Evolutionary conservation across 495 filamentous ascomycete species (phyloP).

Genomic region (Penicillium desertorum): DNA sequence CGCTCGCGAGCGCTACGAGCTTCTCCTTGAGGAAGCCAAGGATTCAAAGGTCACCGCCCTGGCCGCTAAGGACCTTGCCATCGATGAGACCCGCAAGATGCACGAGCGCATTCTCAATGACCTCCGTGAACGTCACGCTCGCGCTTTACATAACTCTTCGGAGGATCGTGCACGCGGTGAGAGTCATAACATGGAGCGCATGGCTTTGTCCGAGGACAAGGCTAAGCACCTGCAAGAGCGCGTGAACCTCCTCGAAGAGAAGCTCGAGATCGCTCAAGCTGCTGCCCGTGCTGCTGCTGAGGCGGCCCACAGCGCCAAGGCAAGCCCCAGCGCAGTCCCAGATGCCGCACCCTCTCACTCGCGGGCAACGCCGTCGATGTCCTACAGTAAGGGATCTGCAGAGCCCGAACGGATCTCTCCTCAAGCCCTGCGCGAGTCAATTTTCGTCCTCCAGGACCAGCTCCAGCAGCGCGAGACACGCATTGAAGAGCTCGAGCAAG

Average conservation of each 20-base stretch:
- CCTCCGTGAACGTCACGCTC: constrained; percentile 65
- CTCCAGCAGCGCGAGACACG: constrained; percentile 86
- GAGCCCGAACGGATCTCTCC: constrained; percentile 84
- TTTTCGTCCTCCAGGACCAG: constrained; percentile 93
- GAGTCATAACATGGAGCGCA: constrained; percentile 64
- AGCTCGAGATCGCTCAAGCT: constrained; percentile 83
- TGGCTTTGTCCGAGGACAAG: constrained; percentile 77
- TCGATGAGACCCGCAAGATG: constrained; percentile 65
- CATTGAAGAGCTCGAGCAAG: constrained; percentile 82
- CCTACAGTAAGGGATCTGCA: constrained; percentile 46
- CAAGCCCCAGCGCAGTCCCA: constrained; percentile 34
- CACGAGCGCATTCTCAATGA: constrained; percentile 72
- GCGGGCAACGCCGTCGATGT: constrained; percentile 43
- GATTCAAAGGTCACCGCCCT: constrained; percentile 53
- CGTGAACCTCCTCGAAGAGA: constrained; percentile 79
- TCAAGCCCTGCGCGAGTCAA: constrained; percentile 91
- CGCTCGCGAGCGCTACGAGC: constrained; percentile 67
- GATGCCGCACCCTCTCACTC: constrained; percentile 31
- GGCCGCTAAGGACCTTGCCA: constrained; percentile 54
- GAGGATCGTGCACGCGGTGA: constrained; percentile 73
- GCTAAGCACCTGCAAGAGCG: constrained; percentile 77
- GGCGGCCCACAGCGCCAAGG: constrained; percentile 69
- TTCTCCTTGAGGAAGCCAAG: constrained; percentile 73
- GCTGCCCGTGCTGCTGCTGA: constrained; percentile 84
- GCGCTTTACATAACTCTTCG: constrained; percentile 64